Evolutionary conservation across 2,329 filamentous ascomycete species (phyloP).

Genomic region (Huntiella savannae): DNA sequence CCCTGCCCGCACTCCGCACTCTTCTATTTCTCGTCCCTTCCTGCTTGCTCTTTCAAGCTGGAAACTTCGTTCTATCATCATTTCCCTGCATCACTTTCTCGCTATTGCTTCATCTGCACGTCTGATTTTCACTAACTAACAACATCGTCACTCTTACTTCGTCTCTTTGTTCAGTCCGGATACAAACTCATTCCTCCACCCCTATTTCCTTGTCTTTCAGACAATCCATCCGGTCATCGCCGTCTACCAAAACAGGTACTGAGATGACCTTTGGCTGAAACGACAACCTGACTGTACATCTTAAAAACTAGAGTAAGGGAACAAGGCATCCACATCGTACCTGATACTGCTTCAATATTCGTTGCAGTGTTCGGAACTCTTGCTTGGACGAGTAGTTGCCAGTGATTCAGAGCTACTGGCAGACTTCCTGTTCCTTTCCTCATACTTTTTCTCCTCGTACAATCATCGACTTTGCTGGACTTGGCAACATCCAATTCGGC

Average conservation of each 20-base stretch:
- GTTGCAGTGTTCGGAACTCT: neutral
- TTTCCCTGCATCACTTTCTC: neutral
- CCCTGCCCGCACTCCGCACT: no score
- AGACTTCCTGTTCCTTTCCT: slow-evolving; percentile 10
- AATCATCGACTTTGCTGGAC: neutral
- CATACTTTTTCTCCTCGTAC: slow-evolving; percentile 8
- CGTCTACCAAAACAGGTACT: neutral
- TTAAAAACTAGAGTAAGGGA: slow-evolving; percentile 9
- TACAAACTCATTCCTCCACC: neutral
- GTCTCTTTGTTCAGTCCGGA: neutral
- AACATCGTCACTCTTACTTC: neutral
- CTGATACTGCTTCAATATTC: neutral
- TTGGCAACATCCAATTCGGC: no score
- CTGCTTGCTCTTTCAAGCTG: no score
- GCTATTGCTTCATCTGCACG: neutral
- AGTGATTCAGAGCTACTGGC: slow-evolving; percentile 12
- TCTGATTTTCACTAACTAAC: neutral
- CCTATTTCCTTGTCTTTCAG: neutral
- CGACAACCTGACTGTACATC: slow-evolving; percentile 6
- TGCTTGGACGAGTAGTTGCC: slow-evolving; percentile 10
- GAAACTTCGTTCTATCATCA: neutral
- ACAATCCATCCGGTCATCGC: neutral
- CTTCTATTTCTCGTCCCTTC: no score
- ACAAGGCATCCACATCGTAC: slow-evolving; percentile 7
- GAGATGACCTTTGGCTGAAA: slow-evolving; percentile 11